Evolutionary conservation across 2,329 filamentous ascomycete species (phyloP).

Genomic region (Phaeosphaeria sp.): DNA sequence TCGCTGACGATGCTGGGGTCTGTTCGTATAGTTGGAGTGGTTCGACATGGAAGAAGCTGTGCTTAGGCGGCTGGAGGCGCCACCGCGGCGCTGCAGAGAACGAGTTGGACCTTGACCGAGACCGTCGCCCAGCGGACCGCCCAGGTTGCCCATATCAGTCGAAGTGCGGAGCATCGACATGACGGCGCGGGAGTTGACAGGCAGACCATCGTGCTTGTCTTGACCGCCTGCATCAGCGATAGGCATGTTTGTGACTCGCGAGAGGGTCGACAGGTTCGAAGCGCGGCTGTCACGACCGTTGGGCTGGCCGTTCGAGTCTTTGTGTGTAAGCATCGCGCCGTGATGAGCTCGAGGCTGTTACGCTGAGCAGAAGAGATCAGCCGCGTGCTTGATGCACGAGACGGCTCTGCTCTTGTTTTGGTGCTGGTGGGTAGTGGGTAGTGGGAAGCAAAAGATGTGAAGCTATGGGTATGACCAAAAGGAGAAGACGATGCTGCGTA

Average conservation of each 20-base stretch:
- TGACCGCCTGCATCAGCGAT: slow-evolving; percentile 23
- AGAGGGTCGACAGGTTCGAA: slow-evolving; percentile 52
- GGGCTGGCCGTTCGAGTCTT: slow-evolving; percentile 48
- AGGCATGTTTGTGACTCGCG: slow-evolving; percentile 41
- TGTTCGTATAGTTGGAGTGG: slow-evolving; percentile 48
- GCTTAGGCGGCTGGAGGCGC: slow-evolving; percentile 47
- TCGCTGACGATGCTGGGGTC: slow-evolving; percentile 38
- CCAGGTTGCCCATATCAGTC: slow-evolving; percentile 57
- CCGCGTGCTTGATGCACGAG: neutral
- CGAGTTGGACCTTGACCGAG: slow-evolving; percentile 47
- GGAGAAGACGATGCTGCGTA: slow-evolving; percentile 22
- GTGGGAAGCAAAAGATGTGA: slow-evolving; percentile 20
- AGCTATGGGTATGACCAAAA: slow-evolving; percentile 26
- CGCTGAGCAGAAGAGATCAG: neutral
- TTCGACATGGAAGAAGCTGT: slow-evolving; percentile 50
- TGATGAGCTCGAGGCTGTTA: slow-evolving; percentile 3
- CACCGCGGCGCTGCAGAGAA: slow-evolving; percentile 38
- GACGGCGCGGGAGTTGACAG: slow-evolving; percentile 47
- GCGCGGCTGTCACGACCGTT: slow-evolving; percentile 56
- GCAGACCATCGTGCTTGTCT: slow-evolving; percentile 37
- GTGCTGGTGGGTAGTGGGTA: slow-evolving; percentile 7
- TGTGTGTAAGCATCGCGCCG: slow-evolving; percentile 53
- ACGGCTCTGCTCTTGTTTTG: neutral
- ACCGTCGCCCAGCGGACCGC: slow-evolving; percentile 46
- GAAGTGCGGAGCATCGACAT: slow-evolving; percentile 59